Conservation (phyloP, 495 filamentous ascomycete genomes). For the Elaphomyces granulatus region DNA sequence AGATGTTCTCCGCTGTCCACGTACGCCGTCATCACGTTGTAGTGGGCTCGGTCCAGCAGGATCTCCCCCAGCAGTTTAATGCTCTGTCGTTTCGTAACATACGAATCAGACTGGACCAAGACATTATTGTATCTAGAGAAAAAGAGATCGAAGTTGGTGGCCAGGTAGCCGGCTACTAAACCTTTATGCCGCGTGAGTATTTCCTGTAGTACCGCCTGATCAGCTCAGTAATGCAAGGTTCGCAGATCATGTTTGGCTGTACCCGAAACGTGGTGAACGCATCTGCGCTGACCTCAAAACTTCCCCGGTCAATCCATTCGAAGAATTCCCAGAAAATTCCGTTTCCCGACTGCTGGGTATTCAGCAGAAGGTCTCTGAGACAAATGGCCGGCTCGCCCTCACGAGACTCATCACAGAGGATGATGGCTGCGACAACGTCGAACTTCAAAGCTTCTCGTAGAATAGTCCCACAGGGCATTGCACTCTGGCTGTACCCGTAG, state of each 20-base stretch:
- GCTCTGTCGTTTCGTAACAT: constrained; percentile 96
- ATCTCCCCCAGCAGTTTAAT: constrained; percentile 96
- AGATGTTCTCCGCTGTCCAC: constrained; percentile 90
- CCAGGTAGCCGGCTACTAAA: constrained; percentile 71
- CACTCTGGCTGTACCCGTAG: constrained; percentile 81
- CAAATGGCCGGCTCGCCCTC: constrained; percentile 38
- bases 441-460: constrained; percentile 85
- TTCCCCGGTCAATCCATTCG: constrained; percentile 85
- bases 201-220: constrained; percentile 53
- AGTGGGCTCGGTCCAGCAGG: constrained; percentile 85
- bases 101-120: constrained; percentile 83
- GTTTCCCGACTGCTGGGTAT: constrained; percentile 49
- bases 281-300: constrained; percentile 93
- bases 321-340: constrained; percentile 98
- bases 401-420: constrained; percentile 78
- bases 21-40: constrained; percentile 94
- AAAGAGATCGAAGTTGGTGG: constrained; percentile 79
- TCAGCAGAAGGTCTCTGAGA: constrained; percentile 51
- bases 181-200: constrained; percentile 88
- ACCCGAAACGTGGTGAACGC: constrained; percentile 95
- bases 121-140: constrained; percentile 78
- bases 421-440: constrained; percentile 73
- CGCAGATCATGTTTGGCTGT: constrained; percentile 18
- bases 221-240: too few species aligned
- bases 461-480: constrained; percentile 82